Evolutionary conservation across 345 rosid genomes (phyloP).

Genomic region (Camelina laxa): DNA sequence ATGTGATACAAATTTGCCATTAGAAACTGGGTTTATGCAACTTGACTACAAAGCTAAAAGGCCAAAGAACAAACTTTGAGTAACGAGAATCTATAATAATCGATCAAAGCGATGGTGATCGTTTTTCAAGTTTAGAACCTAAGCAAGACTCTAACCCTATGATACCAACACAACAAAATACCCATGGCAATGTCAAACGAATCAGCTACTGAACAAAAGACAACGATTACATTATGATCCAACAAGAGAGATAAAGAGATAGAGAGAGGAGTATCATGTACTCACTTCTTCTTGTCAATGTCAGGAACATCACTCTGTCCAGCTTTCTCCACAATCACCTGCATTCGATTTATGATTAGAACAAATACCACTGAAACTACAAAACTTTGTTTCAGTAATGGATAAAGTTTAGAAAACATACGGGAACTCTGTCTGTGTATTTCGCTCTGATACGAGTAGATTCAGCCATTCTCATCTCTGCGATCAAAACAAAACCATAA

Average conservation of each 20-base stretch:
- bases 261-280: conserved; percentile 41
- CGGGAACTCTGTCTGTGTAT: conserved; percentile 42
- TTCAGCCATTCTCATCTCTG: conserved; percentile 47
- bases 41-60: background rate
- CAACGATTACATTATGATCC: background rate
- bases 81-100: background rate
- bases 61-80: conserved; percentile 1
- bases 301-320: conserved; percentile 79
- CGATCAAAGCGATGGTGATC: background rate
- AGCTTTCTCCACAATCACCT: conserved; percentile 90
- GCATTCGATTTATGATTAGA: conserved; percentile 20
- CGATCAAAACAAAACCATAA: conserved; percentile 9
- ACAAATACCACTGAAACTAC: background rate
- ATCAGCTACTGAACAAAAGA: background rate
- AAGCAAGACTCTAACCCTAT: background rate
- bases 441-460: conserved; percentile 43
- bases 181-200: background rate
- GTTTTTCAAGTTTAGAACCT: background rate
- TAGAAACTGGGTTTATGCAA: background rate
- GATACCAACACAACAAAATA: background rate
- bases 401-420: background rate
- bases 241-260: conserved; percentile 8
- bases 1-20: background rate
- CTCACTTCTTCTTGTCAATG: conserved; percentile 89
- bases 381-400: background rate